phyloP scores from a whole-genome alignment of 164 flowering plant genomes.

The Buxus sempervirens region DNA sequence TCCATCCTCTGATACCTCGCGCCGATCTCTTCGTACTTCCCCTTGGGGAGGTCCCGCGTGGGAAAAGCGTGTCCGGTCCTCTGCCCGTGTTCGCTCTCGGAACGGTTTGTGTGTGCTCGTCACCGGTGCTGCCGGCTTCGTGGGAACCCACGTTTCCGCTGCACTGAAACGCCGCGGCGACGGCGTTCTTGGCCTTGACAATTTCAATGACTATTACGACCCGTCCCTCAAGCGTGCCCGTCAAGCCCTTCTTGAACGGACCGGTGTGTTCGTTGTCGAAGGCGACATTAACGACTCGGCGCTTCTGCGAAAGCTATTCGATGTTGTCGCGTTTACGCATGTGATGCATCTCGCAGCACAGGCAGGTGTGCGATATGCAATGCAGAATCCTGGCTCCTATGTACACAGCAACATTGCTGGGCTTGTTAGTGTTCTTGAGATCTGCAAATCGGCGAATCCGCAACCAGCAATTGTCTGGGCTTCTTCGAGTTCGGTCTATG shows the following conservation, averaged over 20 bases:
- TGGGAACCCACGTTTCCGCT: slow-evolving; percentile 17
- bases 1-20: slow-evolving; percentile 18
- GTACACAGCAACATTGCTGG: slow-evolving; percentile 34
- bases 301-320: slow-evolving; percentile 30
- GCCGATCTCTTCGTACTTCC: slow-evolving; percentile 17
- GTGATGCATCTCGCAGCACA: slow-evolving; percentile 42
- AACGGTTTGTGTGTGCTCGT: slow-evolving; percentile 19
- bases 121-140: slow-evolving; percentile 20
- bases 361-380: slow-evolving; percentile 40
- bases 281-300: slow-evolving; percentile 32
- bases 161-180: slow-evolving; percentile 28
- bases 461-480: slow-evolving; percentile 41
- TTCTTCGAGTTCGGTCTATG: slow-evolving; percentile 41
- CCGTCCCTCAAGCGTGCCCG: slow-evolving; percentile 21
- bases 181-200: slow-evolving; percentile 27
- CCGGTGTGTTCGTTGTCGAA: slow-evolving; percentile 21
- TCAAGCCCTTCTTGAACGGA: slow-evolving; percentile 4
- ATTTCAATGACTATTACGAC: slow-evolving; percentile 25
- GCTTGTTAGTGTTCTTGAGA: slow-evolving; percentile 33
- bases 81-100: slow-evolving; percentile 10
- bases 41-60: slow-evolving; percentile 17
- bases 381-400: slow-evolving; percentile 34
- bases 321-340: slow-evolving; percentile 29
- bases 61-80: slow-evolving; percentile 24
- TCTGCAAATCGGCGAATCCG: slow-evolving; percentile 30